These are phyloP conservation scores for Jamesozyma rosinii DNA, from an alignment of 805 yeast species.

Conservation along the genomic window DNA sequence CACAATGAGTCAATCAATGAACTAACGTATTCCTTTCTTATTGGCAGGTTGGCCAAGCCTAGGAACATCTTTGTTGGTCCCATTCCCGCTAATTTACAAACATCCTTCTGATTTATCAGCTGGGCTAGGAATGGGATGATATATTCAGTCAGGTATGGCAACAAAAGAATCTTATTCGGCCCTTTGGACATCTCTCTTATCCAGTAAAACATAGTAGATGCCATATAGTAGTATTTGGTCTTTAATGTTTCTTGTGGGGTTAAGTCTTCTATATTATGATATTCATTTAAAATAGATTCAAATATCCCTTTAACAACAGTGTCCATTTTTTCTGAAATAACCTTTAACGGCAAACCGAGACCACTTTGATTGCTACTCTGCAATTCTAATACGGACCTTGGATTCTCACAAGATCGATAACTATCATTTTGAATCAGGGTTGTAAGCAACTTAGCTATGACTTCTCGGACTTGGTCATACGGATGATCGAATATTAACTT, in stretches of 20 bases:
- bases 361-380: slow-evolving; percentile 18
- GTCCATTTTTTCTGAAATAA: slow-evolving; percentile 28
- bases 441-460: slow-evolving; percentile 50
- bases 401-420: slow-evolving; percentile 15
- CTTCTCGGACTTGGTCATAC: slow-evolving; percentile 62
- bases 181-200: slow-evolving; percentile 45
- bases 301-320: slow-evolving; percentile 37
- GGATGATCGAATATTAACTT: slow-evolving; percentile 47
- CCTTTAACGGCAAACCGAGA: slow-evolving; percentile 31
- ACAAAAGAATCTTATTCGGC: slow-evolving; percentile 43
- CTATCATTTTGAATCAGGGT: slow-evolving; percentile 22
- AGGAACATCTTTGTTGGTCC: slow-evolving; percentile 43
- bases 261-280: slow-evolving; percentile 27
- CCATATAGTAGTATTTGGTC: slow-evolving; percentile 51
- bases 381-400: slow-evolving; percentile 8
- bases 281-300: slow-evolving; percentile 34
- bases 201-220: slow-evolving; percentile 59
- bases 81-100: slow-evolving; percentile 59
- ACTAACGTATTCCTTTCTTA: slow-evolving; percentile 22
- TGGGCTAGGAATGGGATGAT: slow-evolving; percentile 63
- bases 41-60: slow-evolving; percentile 41
- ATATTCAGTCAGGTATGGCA: slow-evolving; percentile 41
- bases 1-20: slow-evolving; percentile 1
- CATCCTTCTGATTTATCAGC: slow-evolving; percentile 63
- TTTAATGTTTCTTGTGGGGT: slow-evolving; percentile 49